Evolutionary conservation across 345 rosid species (phyloP).

Genomic region (Aquilaria sinensis): DNA sequence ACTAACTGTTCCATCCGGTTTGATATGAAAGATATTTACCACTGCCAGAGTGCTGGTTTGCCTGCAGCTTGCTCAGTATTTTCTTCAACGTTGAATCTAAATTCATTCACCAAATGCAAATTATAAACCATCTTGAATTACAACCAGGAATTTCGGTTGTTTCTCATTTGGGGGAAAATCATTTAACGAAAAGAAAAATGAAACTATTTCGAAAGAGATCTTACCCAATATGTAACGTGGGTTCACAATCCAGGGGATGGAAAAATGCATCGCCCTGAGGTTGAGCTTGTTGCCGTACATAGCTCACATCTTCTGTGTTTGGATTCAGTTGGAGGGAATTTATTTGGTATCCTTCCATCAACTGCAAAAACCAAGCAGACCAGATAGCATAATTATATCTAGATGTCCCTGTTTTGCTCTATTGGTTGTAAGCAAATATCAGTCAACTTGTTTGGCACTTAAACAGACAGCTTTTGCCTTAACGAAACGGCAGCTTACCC

Average conservation of each 20-base stretch:
- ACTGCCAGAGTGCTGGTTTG: too few species aligned
- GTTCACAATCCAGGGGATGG: conserved; percentile 82
- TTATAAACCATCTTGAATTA: too few species aligned
- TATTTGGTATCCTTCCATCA: conserved; percentile 87
- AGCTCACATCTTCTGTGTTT: conserved; percentile 58
- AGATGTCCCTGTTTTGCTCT: neutral
- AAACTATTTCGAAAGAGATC: neutral
- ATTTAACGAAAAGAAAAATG: too few species aligned
- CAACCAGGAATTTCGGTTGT: too few species aligned
- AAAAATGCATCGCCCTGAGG: conserved; percentile 57
- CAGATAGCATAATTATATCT: neutral
- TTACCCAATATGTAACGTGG: conserved; percentile 91
- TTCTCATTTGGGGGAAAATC: too few species aligned
- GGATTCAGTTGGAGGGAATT: conserved; percentile 58
- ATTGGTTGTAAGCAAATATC: neutral
- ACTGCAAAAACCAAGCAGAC: conserved; percentile 30
- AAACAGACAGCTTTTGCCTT: neutral
- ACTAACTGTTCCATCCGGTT: too few species aligned
- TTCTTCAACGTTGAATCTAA: too few species aligned
- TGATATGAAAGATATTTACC: too few species aligned
- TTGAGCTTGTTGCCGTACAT: conserved; percentile 41
- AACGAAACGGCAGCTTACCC: conserved; percentile 39
- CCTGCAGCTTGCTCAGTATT: too few species aligned
- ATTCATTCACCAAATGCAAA: too few species aligned
- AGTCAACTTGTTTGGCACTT: too few species aligned